Percentiles rank a stretch among this genome's conserved stretches.
phyloP scores from a whole-genome alignment of 495 filamentous ascomycete genomes.

The Xylaria flabelliformis region DNA sequence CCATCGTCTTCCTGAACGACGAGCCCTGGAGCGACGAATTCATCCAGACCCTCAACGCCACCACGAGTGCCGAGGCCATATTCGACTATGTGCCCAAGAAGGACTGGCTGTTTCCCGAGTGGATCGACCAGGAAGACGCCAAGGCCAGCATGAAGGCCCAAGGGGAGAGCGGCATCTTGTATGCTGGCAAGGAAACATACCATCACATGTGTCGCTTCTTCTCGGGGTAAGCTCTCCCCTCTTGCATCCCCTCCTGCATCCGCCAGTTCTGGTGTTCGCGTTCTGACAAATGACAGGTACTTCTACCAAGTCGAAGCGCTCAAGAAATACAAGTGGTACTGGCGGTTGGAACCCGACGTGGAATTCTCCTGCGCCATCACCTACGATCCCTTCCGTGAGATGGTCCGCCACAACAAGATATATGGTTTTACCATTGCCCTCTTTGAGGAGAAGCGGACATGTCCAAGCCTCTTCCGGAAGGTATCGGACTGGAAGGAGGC shows the following conservation, averaged over 20 bases:
- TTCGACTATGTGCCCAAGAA: constrained; percentile 74
- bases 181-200: constrained; percentile 98
- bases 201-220: constrained; percentile 99
- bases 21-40: constrained; percentile 86
- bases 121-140: constrained; percentile 81
- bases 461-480: constrained; percentile 56
- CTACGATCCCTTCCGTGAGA: constrained; percentile 63
- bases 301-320: constrained; percentile 53
- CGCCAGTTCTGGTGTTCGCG: not conserved
- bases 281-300: constrained; percentile 58
- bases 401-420: constrained; percentile 56
- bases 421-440: constrained; percentile 62
- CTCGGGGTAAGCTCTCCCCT: constrained; percentile 70
- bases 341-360: constrained; percentile 60
- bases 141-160: constrained; percentile 85
- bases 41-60: constrained; percentile 79
- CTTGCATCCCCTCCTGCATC: not conserved
- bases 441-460: constrained; percentile 56
- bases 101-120: constrained; percentile 93
- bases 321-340: constrained; percentile 59
- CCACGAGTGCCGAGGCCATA: constrained; percentile 81
- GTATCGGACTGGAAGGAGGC: constrained; percentile 52
- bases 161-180: constrained; percentile 88
- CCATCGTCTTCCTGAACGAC: constrained; percentile 96
- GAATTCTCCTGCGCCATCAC: constrained; percentile 60